Conservation (phyloP, 2,329 filamentous ascomycete genomes). For the Trichoderma atroviride region DNA sequence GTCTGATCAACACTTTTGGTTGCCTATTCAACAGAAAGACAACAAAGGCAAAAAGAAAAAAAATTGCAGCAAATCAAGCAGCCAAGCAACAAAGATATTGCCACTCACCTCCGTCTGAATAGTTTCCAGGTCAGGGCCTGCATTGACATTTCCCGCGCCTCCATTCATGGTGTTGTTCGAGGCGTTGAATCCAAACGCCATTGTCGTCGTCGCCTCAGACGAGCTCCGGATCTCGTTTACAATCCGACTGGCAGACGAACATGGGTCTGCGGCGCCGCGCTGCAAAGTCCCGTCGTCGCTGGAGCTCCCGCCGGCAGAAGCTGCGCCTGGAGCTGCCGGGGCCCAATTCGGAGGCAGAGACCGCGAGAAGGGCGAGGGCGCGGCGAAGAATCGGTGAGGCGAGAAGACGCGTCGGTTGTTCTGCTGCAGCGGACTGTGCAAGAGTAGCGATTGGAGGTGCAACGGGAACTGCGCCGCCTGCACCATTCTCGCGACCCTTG, state of each 20-base stretch:
- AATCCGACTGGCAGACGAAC: background rate
- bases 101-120: slow-evolving; percentile 74
- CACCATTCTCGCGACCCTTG: slow-evolving; percentile 28
- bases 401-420: slow-evolving; percentile 11
- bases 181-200: slow-evolving; percentile 67
- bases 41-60: background rate
- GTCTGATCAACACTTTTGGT: background rate
- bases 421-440: slow-evolving; percentile 6
- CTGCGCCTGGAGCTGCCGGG: background rate
- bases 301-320: slow-evolving; percentile 19
- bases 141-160: slow-evolving; percentile 42
- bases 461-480: slow-evolving; percentile 21
- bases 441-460: slow-evolving; percentile 5
- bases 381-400: background rate
- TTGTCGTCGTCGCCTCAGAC: slow-evolving; percentile 38
- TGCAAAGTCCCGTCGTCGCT: slow-evolving; percentile 12
- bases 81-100: background rate
- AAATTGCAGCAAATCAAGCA: background rate
- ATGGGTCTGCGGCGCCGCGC: slow-evolving; percentile 20
- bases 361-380: slow-evolving; percentile 8
- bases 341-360: slow-evolving; percentile 12
- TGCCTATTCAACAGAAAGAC: slow-evolving; percentile 13
- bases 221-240: slow-evolving; percentile 22
- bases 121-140: slow-evolving; percentile 71
- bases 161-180: slow-evolving; percentile 49